Percentiles rank a stretch among this genome's conserved stretches.
These are phyloP conservation scores for Maudiozyma turicensis DNA, from an alignment of 805 yeast genomes.

Conservation along the genomic window DNA sequence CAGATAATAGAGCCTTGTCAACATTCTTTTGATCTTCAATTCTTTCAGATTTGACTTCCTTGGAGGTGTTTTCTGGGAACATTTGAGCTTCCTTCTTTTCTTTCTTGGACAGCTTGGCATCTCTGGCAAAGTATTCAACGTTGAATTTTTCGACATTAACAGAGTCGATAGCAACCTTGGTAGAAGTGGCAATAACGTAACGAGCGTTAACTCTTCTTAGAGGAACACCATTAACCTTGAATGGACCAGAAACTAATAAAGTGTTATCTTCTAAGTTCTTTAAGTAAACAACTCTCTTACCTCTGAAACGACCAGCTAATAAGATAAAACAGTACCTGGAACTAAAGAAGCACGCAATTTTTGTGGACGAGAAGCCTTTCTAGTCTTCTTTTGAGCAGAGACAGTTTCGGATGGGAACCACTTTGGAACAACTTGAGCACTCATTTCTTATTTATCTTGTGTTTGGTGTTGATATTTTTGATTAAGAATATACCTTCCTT, in stretches of 20 bases:
- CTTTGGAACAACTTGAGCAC: conserved; percentile 50
- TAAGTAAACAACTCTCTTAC: conserved; percentile 98
- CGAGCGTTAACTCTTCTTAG: conserved; percentile 98
- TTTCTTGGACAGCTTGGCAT: conserved; percentile 79
- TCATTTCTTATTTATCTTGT: conserved; percentile 32
- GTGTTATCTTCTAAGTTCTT: conserved; percentile 97
- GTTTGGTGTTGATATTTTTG: conserved; percentile 16
- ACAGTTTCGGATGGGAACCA: conserved; percentile 92
- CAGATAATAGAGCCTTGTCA: conserved; percentile 84
- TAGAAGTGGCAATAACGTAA: conserved; percentile 98
- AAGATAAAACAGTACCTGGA: conserved; percentile 97
- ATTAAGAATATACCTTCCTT: background rate
- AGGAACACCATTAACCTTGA: conserved; percentile 99
- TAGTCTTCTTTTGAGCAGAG: conserved; percentile 77
- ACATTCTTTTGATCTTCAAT: conserved; percentile 93
- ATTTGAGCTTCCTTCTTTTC: conserved; percentile 86
- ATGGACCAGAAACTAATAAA: conserved; percentile 94
- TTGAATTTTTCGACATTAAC: conserved; percentile 86
- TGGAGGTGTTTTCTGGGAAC: conserved; percentile 71
- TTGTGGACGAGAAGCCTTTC: conserved; percentile 89
- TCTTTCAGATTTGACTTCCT: conserved; percentile 89
- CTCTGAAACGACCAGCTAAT: conserved; percentile 99
- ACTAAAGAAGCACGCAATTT: conserved; percentile 90
- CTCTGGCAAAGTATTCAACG: conserved; percentile 94
- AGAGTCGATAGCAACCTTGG: conserved; percentile 69